phyloP scores from a whole-genome alignment of 2,329 filamentous ascomycete species.

The Fusarium sp. region DNA sequence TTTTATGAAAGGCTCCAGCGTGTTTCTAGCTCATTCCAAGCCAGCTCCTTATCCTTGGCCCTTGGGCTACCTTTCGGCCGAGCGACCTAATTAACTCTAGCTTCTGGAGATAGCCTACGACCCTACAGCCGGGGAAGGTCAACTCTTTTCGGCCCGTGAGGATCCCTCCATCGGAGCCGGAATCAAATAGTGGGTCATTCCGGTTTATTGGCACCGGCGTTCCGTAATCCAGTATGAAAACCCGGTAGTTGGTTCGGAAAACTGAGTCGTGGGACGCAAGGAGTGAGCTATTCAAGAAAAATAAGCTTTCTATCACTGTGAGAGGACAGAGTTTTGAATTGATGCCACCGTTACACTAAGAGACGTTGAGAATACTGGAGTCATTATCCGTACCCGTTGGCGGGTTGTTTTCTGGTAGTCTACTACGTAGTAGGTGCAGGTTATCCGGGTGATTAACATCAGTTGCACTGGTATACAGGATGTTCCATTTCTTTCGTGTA shows the following conservation, averaged over 20 bases:
- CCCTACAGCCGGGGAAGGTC: constrained; percentile 4
- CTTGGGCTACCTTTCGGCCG: too few relatives aligned
- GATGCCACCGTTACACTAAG: constrained; percentile 12
- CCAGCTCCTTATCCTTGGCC: background rate
- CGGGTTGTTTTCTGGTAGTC: too few relatives aligned
- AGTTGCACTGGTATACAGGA: background rate
- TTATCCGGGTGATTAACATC: too few relatives aligned
- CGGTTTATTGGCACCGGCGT: constrained; percentile 2
- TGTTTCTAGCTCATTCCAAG: background rate
- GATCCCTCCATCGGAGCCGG: constrained; percentile 4
- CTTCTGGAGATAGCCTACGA: background rate
- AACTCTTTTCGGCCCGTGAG: constrained; percentile 12
- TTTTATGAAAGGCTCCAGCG: constrained; percentile 6
- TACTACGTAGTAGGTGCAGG: background rate
- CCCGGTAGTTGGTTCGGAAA: constrained; percentile 14
- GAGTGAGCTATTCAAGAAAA: background rate
- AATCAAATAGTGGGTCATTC: constrained; percentile 5
- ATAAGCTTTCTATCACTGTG: background rate
- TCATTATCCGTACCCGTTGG: too few relatives aligned
- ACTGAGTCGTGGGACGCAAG: constrained; percentile 2
- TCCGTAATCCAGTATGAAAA: background rate
- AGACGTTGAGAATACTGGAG: constrained; percentile 5
- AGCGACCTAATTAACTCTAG: background rate
- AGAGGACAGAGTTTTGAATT: background rate
- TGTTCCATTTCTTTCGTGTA: background rate